phyloP scores from a whole-genome alignment of 257 asterid species.

The Forsythia suspensa region DNA sequence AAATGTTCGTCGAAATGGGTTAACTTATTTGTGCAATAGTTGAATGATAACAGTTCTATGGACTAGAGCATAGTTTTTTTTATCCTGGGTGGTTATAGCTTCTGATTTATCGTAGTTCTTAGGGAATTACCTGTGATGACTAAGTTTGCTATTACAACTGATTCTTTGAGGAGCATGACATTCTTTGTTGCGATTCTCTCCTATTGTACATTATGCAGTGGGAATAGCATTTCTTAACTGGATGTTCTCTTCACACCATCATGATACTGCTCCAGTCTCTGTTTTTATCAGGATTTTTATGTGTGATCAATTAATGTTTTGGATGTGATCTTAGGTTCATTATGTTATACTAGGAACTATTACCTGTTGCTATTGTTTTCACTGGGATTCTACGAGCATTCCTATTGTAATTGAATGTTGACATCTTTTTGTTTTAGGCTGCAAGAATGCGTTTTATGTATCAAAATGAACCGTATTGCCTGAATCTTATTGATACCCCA shows the following conservation, averaged over 20 bases:
- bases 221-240: not conserved
- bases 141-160: not conserved
- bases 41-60: not conserved
- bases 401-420: slow-evolving; percentile 12
- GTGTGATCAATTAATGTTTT: not conserved
- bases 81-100: not conserved
- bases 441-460: slow-evolving; percentile 89
- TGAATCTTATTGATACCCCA: slow-evolving; percentile 97
- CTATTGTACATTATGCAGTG: not conserved
- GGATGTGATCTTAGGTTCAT: not conserved
- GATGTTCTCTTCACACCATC: not conserved
- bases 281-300: not conserved
- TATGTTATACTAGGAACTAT: slow-evolving; percentile 8
- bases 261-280: not conserved
- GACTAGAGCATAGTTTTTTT: slow-evolving; percentile 4
- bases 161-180: not conserved
- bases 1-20: not conserved
- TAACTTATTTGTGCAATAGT: slow-evolving; percentile 3
- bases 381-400: not conserved
- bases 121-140: not conserved
- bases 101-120: not conserved
- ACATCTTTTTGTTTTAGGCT: slow-evolving; percentile 55
- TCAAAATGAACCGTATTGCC: slow-evolving; percentile 75
- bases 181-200: not conserved
- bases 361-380: slow-evolving; percentile 9